Conservation (phyloP, 139 green algal species). For the Dunaliella primolecta region DNA sequence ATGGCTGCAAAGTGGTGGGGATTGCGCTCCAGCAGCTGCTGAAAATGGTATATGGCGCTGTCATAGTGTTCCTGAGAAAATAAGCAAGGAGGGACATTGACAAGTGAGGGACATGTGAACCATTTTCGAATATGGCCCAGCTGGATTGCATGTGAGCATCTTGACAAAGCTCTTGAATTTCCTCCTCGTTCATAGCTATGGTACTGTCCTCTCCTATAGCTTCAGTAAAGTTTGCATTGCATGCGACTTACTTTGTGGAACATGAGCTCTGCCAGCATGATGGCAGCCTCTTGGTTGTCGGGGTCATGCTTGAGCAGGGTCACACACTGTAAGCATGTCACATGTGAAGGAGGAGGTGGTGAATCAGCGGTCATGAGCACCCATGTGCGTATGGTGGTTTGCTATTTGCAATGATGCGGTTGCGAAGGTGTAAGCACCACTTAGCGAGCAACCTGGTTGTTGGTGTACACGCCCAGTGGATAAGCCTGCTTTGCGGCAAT, state of each 20-base stretch:
- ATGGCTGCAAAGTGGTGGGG: constrained; percentile 66
- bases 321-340: constrained; percentile 36
- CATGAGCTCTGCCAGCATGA: constrained; percentile 84
- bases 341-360: not conserved
- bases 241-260: constrained; percentile 51
- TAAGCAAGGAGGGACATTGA: not conserved
- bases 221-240: not conserved
- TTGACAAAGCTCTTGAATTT: too few species aligned
- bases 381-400: too few species aligned
- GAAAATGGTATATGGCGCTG: constrained; percentile 70
- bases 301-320: constrained; percentile 62
- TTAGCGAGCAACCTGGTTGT: too few species aligned
- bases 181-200: too few species aligned
- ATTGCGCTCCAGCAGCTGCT: constrained; percentile 70
- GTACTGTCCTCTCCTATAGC: too few species aligned
- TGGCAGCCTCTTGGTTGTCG: constrained; percentile 64
- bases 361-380: too few species aligned
- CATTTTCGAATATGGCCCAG: not conserved
- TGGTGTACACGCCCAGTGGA: too few species aligned
- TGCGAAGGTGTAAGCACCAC: too few species aligned
- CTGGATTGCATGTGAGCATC: too few species aligned
- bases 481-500: too few species aligned
- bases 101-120: not conserved
- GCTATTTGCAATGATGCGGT: too few species aligned
- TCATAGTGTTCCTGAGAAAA: constrained; percentile 65